Percentiles rank a stretch among this genome's conserved stretches.
These are phyloP conservation scores for Dothidotthia symphoricarpi DNA, from an alignment of 2,329 filamentous ascomycete species.

Conservation along the genomic window DNA sequence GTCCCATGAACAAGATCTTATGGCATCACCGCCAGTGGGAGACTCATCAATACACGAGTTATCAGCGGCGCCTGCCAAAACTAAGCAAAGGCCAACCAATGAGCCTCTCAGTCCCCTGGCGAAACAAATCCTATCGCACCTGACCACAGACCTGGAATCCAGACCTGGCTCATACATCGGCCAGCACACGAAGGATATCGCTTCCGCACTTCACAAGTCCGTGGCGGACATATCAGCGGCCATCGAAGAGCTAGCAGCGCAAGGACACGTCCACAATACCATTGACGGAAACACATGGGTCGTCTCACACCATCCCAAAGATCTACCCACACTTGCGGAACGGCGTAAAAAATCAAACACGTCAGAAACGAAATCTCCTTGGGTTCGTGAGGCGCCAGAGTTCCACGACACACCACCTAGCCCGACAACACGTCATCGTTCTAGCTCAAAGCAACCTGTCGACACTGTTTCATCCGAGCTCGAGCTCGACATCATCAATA, in stretches of 20 bases:
- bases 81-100: background rate
- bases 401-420: slow-evolving; percentile 8
- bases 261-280: slow-evolving; percentile 15
- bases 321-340: slow-evolving; percentile 6
- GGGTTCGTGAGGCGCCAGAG: slow-evolving; percentile 1
- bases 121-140: slow-evolving; percentile 9
- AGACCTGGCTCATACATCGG: slow-evolving; percentile 22
- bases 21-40: too few species aligned
- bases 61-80: too few species aligned
- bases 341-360: background rate
- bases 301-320: slow-evolving; percentile 7
- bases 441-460: background rate
- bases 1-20: background rate
- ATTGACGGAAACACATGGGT: slow-evolving; percentile 19
- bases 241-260: slow-evolving; percentile 4
- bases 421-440: background rate
- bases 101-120: slow-evolving; percentile 5
- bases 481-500: background rate
- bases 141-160: slow-evolving; percentile 12
- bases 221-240: background rate
- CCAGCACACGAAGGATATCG: slow-evolving; percentile 7
- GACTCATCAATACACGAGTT: too few species aligned
- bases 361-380: background rate
- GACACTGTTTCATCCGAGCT: background rate
- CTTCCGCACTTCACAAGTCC: slow-evolving; percentile 4